phyloP scores from a whole-genome alignment of 2,329 filamentous ascomycete species.

The Fusarium sp. region DNA sequence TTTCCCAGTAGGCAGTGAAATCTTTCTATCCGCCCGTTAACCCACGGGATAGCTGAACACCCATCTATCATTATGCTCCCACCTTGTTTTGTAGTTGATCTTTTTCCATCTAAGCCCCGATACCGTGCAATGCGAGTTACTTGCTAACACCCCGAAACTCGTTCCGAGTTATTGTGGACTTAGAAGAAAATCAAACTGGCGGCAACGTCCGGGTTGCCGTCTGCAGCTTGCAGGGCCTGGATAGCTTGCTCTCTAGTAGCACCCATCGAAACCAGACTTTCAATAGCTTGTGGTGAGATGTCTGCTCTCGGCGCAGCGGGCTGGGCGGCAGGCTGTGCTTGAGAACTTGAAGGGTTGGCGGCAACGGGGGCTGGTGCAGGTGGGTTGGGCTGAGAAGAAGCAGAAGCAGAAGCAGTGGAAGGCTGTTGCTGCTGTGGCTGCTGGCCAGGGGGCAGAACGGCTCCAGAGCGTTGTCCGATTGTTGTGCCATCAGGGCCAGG shows the following conservation, averaged over 20 bases:
- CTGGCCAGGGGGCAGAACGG: slow-evolving; percentile 59
- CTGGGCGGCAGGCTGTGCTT: slow-evolving; percentile 42
- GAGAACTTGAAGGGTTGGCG: slow-evolving; percentile 41
- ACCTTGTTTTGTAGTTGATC: slow-evolving; percentile 19
- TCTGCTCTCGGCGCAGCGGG: slow-evolving; percentile 41
- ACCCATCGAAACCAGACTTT: slow-evolving; percentile 79
- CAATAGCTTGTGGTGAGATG: slow-evolving; percentile 72
- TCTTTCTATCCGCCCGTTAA: slow-evolving; percentile 35
- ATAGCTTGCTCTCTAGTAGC: slow-evolving; percentile 80
- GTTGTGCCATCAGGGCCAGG: slow-evolving; percentile 87
- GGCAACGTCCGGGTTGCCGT: slow-evolving; percentile 88
- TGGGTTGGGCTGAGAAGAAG: slow-evolving; percentile 39
- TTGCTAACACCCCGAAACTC: slow-evolving; percentile 18
- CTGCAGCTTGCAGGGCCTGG: slow-evolving; percentile 81
- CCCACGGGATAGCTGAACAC: slow-evolving; percentile 16
- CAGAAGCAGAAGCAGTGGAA: slow-evolving; percentile 30
- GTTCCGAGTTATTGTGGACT: slow-evolving; percentile 8
- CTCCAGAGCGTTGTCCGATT: slow-evolving; percentile 84
- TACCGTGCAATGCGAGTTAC: slow-evolving; percentile 19
- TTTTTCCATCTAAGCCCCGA: slow-evolving; percentile 23
- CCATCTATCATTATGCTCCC: slow-evolving; percentile 38
- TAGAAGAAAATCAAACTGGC: slow-evolving; percentile 75
- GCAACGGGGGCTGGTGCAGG: slow-evolving; percentile 43
- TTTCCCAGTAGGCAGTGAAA: slow-evolving; percentile 18
- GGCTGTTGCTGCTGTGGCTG: slow-evolving; percentile 30